phyloP scores from a whole-genome alignment of 2,329 filamentous ascomycete genomes.

The Ophiostoma perfectum region DNA sequence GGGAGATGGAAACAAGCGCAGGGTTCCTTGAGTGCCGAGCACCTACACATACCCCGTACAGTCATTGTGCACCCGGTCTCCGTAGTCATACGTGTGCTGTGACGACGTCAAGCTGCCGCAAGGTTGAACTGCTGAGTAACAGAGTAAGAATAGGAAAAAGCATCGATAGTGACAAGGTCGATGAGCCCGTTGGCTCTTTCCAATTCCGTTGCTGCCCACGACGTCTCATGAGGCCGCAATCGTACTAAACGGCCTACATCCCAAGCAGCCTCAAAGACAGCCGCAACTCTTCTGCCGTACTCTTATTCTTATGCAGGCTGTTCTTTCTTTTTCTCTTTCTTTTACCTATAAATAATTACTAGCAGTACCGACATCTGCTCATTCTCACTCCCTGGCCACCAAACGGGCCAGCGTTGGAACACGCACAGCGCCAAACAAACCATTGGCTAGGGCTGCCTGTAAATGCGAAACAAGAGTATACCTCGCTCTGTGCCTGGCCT shows the following conservation, averaged over 20 bases:
- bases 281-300: too few relatives aligned
- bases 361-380: not conserved
- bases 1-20: not conserved
- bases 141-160: not conserved
- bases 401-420: constrained; percentile 18
- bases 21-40: not conserved
- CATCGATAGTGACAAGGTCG: not conserved
- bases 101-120: not conserved
- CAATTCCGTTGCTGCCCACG: not conserved
- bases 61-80: not conserved
- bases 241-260: too few relatives aligned
- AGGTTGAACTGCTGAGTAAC: not conserved
- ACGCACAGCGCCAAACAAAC: constrained; percentile 24
- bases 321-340: too few relatives aligned
- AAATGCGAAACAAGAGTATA: constrained; percentile 24
- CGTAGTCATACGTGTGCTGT: not conserved
- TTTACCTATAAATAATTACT: too few relatives aligned
- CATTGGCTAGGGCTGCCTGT: constrained; percentile 23
- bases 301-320: too few relatives aligned
- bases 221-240: not conserved
- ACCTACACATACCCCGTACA: not conserved
- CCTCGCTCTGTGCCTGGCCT: not conserved
- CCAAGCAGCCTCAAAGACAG: too few relatives aligned
- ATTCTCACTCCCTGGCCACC: not conserved
- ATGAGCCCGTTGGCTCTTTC: not conserved